Evolutionary conservation across 257 asterid genomes (phyloP), one percentile per base, ranked within the genome.

Genomic region (Plantago ovata): DNA sequence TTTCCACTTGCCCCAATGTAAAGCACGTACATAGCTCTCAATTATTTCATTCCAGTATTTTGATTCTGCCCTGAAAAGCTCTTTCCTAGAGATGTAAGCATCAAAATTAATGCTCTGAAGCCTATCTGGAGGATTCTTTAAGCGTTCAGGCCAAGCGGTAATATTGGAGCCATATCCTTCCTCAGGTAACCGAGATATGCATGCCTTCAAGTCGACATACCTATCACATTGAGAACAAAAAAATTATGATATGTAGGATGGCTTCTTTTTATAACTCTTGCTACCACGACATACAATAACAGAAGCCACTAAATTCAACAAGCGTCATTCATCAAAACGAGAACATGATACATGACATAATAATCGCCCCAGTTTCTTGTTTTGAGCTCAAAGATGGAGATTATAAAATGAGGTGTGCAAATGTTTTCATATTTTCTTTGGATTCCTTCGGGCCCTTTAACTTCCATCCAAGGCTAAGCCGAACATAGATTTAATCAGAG

Each of bases 121-220:
- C 84, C 96, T 85, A 58, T 80, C 93, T 21, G 98, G 96, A 60
- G 96, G 96, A 68, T 62, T 76, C 61, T 81, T 86, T 73, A 88
- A 72, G 47, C 98, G 95, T 52, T 72, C 84, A 24, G 96, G 96
- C 98, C 98, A 92, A 47, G 70, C 62, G 9, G 88, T 77, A 60
- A 92, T 73, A 61, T 85, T 88, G 51, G 87, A 76, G 53, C 96
- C 95, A 69, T 71, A 75, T 64, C 89, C 98, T 23, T 82, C 78
- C 73, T 85, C 95, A 4, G 91, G 95, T 56, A 88, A 71, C n/a
- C 87, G 85, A 32, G 91, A 53, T 66, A 88, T 82, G 64, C 96
- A 88, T 23, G 95, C 74, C 82, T 88, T 88, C 83, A 88, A 44
- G 75, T 84, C 84, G n/a, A 74, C 91, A 69, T 91, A 87, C 96